Evolutionary conservation across 352 stramenopile species (phyloP), one percentile per base, ranked within the genome.

Genomic region (Phytophthora vignae): DNA sequence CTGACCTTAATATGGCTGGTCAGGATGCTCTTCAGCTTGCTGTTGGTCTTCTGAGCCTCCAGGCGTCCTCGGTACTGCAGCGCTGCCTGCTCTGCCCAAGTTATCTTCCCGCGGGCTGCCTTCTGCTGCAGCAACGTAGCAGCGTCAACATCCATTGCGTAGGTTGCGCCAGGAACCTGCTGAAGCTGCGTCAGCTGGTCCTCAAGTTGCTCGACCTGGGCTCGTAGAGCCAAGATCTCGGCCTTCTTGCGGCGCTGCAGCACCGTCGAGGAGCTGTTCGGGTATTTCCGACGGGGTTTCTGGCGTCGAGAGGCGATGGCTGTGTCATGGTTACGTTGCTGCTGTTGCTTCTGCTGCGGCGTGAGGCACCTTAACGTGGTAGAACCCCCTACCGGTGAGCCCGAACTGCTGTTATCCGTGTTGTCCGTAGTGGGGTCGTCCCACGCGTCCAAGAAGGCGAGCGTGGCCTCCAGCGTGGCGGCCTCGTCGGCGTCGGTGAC

Each of bases 241-340:
- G 71, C 69, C 44, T 80, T 79, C 64, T 80, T 80, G 9, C 69
- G 69, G 5, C 64, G 60, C 42, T 77, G 69, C 29, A 73, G 19
- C 22, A 55, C 57, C 4, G 69, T 76, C 2, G 64, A 73, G 14
- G 58, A 76, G 38, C 69, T 73, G 29, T 68, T 69, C 7, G 69
- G 64, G 50, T 73, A 73, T 48, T 66, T 65, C 8, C 55, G 55
- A 6, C 69, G 40, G 2, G 62, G 69, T 14, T 71, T 67, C 55
- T 69, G 64, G 29, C 19, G 36, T 17, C n/a, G 31, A 2, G 14
- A 7, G 38, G 7, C 38, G 3, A 7, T 5, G 22, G 29, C 49
- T 2, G 25, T 29, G 31, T 36, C 9, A 10, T 36, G 31, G 44
- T 22, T 21, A 14, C 44, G 48, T 27, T 63, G 60, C 33, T 62